Conservation (phyloP, 371 early-diverging fungal species). For the Rhizomucor pusillus region DNA sequence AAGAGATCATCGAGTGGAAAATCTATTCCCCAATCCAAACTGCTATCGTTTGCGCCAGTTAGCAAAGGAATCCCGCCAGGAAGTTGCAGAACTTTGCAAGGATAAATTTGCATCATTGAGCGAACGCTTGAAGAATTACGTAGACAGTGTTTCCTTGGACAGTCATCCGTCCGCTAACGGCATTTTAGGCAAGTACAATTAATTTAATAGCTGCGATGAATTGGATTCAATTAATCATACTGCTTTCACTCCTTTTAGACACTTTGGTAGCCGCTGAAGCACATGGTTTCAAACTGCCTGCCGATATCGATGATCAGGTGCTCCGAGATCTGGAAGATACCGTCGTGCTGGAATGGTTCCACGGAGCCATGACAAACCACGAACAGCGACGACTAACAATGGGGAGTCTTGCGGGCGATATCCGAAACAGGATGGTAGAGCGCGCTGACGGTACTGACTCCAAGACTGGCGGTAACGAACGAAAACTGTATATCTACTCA, state of each 20-base stretch:
- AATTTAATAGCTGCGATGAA: background rate
- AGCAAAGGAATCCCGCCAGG: conserved; percentile 30
- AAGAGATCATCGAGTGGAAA: conserved; percentile 24
- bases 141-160: conserved; percentile 35
- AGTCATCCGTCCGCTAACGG: conserved; percentile 53
- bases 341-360: conserved; percentile 46
- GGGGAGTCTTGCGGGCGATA: conserved; percentile 54
- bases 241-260: conserved; percentile 17
- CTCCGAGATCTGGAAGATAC: conserved; percentile 31
- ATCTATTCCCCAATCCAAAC: conserved; percentile 44
- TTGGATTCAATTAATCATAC: background rate
- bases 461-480: conserved; percentile 29
- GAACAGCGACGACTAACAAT: conserved; percentile 48
- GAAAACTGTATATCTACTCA: conserved; percentile 67
- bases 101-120: conserved; percentile 27
- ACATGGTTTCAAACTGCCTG: conserved; percentile 49
- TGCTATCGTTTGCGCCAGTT: conserved; percentile 38
- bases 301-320: conserved; percentile 41
- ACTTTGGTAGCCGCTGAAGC: conserved; percentile 43
- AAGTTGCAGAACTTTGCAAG: conserved; percentile 29
- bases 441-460: conserved; percentile 26
- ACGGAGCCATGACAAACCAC: conserved; percentile 24
- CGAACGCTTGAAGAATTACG: conserved; percentile 28
- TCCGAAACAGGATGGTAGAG: conserved; percentile 45
- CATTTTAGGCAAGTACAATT: conserved; percentile 31